Base-by-base conservation (phyloP, 192 early-diverging fungal genomes). In the Coemansia sp. region DNA sequence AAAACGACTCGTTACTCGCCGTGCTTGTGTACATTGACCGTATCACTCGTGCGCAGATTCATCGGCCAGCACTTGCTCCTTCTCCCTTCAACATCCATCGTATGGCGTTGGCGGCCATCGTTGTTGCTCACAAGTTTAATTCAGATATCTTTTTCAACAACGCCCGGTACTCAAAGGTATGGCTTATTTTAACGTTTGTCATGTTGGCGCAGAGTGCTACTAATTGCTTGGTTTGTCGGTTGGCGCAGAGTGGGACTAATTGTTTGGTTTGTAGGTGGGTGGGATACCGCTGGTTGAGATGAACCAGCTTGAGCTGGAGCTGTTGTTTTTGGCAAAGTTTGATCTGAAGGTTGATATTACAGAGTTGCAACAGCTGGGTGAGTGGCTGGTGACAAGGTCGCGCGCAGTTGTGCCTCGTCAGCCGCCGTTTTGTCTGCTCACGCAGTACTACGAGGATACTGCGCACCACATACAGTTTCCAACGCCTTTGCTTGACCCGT, bases 21-120 rank as follows among this genome's bases (percentile, higher is more conserved):
- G 75, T 89, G 1, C 78, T 92, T n/a, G 85, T 92, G 4, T 92
- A 90, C 66, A 82, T 92, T 69, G 86, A 92, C 55, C 85, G 87
- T 20, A 84, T 91, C 37, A 77, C 82, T 12, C 53, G 73, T 3
- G 57, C 66, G 20, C 64, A 82, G 38, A 57, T 67, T 37, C 83
- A 83, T 26, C 76, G 75, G 26, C 83, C 84, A 8, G 54, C 69
- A 43, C 64, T 89, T 27, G 83, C 85, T 10, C 73, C 87, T 12
- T 88, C 83, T 59, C 87, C 88, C 9, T 85, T 78, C 55, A 91
- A 87, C 57, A 84, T 89, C 43, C 90, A 92, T 61, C 84, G 90
- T 12, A 65, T 92, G 54, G 64, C 88, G 1, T 87, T 92, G 38
- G 85, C 88, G 14, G 85, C 85, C 39, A 83, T 92, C 27, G 83